Percentiles rank a stretch among this genome's conserved stretches.
Conservation (phyloP, 352 stramenopile species). For the Pythium monospermum region DNA sequence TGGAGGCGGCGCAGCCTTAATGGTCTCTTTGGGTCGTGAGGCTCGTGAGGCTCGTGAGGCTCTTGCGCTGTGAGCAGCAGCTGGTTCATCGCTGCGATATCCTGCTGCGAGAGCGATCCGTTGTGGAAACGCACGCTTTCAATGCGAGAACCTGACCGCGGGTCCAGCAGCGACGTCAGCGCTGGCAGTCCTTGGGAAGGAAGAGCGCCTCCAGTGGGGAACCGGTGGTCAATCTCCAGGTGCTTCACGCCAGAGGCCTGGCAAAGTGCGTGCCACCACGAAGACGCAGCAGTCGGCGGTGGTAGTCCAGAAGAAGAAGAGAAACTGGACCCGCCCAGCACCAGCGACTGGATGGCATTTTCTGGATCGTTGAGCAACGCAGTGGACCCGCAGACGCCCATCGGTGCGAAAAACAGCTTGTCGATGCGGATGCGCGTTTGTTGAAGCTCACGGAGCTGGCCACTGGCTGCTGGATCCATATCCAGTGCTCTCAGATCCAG, state of each 20-base stretch:
- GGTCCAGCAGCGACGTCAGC: constrained; percentile 13
- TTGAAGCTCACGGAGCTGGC: background rate
- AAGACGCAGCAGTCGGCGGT: too few species aligned
- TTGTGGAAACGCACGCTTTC: constrained; percentile 12
- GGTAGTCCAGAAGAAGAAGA: constrained; percentile 6
- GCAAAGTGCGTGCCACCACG: constrained; percentile 7
- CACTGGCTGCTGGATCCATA: background rate
- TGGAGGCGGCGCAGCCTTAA: constrained; percentile 2
- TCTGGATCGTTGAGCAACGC: constrained; percentile 4
- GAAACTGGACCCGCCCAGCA: constrained; percentile 10
- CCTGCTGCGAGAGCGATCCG: background rate
- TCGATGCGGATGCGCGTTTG: constrained; percentile 3
- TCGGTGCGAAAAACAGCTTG: constrained; percentile 4
- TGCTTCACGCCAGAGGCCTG: constrained; percentile 3
- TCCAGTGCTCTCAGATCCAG: constrained; percentile 11
- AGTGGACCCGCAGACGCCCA: background rate
- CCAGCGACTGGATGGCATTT: constrained; percentile 5
- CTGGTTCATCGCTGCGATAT: constrained; percentile 9
- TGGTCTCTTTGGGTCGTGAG: background rate
- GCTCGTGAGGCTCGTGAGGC: too few species aligned
- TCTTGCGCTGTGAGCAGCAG: background rate
- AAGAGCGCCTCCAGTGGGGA: too few species aligned
- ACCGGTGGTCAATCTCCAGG: constrained; percentile 11
- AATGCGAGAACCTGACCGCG: constrained; percentile 10
- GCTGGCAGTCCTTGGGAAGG: too few species aligned